phyloP scores from a whole-genome alignment of 805 yeast species.

The Candida quercuum region DNA sequence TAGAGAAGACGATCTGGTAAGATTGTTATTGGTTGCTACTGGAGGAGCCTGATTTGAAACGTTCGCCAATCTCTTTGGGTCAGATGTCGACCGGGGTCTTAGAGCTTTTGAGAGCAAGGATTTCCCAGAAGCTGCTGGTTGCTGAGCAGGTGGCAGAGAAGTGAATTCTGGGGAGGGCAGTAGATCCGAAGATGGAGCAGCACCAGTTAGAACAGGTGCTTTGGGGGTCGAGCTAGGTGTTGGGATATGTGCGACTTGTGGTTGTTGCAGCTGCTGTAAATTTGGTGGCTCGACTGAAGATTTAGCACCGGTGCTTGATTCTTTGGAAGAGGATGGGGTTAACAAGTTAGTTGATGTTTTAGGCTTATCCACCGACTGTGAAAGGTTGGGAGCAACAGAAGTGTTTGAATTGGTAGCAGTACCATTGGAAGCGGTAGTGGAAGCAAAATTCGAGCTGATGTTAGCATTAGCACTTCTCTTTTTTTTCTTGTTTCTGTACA shows the following conservation, averaged over 20 bases:
- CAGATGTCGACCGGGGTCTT: conserved; percentile 23
- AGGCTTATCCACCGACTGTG: no score
- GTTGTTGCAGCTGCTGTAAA: no score
- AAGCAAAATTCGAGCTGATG: not conserved
- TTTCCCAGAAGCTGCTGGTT: conserved; percentile 2
- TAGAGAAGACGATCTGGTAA: not conserved
- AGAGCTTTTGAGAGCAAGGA: conserved; percentile 20
- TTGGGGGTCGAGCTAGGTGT: no score
- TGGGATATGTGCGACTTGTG: no score
- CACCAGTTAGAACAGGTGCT: no score
- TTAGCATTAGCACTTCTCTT: conserved; percentile 7
- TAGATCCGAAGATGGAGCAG: no score
- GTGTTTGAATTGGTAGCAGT: not conserved
- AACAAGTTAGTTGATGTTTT: no score
- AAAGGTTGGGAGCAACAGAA: no score
- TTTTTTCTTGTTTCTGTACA: conserved; percentile 70
- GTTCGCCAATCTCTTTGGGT: conserved; percentile 7
- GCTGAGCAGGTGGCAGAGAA: not conserved
- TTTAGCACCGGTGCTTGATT: no score
- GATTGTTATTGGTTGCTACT: not conserved
- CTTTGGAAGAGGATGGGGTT: no score
- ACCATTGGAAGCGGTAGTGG: not conserved
- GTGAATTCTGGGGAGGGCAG: no score
- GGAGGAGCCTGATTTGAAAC: not conserved
- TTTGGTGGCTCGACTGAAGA: no score